Base-by-base conservation (phyloP, 2,329 filamentous ascomycete species). In the Emydomyces testavorans region DNA sequence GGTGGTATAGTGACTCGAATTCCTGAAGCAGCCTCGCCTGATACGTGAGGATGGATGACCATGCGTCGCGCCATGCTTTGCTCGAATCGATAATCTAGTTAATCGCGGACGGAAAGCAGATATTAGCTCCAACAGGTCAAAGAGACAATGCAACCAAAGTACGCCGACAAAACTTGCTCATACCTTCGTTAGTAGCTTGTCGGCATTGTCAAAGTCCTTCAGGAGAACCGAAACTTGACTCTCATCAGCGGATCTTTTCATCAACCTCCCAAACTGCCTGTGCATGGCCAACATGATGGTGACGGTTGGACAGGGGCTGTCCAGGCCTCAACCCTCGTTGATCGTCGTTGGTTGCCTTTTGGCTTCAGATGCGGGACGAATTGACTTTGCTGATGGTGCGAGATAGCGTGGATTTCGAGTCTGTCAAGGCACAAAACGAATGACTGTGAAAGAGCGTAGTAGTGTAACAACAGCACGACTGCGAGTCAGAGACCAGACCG, bases 131-230 rank as follows among this genome's bases (percentile, higher is more conserved):
- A 1, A 21, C 26, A 41, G 24, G 3, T 8, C 29, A 4, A 35
- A 15, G 32, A 37, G 39, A 13, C 7, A 38, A 28, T 5, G 3
- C 31, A 21, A 20, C 21, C 2, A 52, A 51, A 42, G 46, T 50
- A 42, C 48, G 53, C 24, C 34, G 44, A 24, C 38, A 48, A 43
- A 37, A 43, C 48, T 36, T 50, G 58, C 47, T 42, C 69, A 50
- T 70, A 87, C 85, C 72, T 79, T 80, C 54, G 77, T 74, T 53
- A 92, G 73, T 61, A 89, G 76, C 55, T 77, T 77, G 63, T 92
- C 83, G 21, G 82, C 83, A 64, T 89, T 81, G 56, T 87, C 82
- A 61, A 88, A 92, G 59, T 92, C 85, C 57, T 78, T 81, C 49
- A 93, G 69, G 46, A 92, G 71, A 37, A 82, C 75, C 8, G 81